Percentiles rank a stretch among this genome's conserved stretches.
phyloP scores from a whole-genome alignment of 2,329 filamentous ascomycete genomes.

The Colletotrichum phormii region DNA sequence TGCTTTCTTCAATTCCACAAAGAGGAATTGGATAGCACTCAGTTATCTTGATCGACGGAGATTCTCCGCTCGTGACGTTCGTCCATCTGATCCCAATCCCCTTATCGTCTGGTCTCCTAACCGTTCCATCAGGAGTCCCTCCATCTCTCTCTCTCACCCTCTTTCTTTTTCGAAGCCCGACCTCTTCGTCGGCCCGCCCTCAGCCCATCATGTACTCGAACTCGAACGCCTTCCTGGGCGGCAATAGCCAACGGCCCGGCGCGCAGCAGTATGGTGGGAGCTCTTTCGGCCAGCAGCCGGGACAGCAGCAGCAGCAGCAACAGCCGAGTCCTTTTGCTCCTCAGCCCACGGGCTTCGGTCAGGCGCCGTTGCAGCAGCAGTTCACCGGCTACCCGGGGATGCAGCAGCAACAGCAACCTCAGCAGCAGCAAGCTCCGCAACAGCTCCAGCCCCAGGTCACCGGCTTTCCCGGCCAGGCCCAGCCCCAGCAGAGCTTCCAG shows the following conservation, averaged over 20 bases:
- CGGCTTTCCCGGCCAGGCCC: constrained; percentile 50
- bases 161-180: constrained; percentile 16
- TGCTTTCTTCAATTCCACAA: background rate
- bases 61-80: constrained; percentile 18
- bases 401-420: constrained; percentile 67
- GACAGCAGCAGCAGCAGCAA: constrained; percentile 58
- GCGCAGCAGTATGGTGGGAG: constrained; percentile 68
- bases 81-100: constrained; percentile 9
- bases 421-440: constrained; percentile 72
- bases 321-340: constrained; percentile 67
- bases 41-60: constrained; percentile 19
- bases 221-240: constrained; percentile 87
- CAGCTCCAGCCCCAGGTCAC: constrained; percentile 61
- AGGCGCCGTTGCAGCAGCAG: constrained; percentile 66
- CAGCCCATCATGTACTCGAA: constrained; percentile 82
- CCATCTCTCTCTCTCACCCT: background rate
- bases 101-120: constrained; percentile 5
- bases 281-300: constrained; percentile 59
- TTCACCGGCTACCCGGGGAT: constrained; percentile 71
- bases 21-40: background rate
- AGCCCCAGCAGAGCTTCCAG: constrained; percentile 71
- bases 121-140: constrained; percentile 23
- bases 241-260: constrained; percentile 79
- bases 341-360: constrained; percentile 71
- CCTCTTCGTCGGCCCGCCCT: constrained; percentile 22